Base-by-base conservation (phyloP, 805 yeast species). In the Saccharomycopsis amapae region DNA sequence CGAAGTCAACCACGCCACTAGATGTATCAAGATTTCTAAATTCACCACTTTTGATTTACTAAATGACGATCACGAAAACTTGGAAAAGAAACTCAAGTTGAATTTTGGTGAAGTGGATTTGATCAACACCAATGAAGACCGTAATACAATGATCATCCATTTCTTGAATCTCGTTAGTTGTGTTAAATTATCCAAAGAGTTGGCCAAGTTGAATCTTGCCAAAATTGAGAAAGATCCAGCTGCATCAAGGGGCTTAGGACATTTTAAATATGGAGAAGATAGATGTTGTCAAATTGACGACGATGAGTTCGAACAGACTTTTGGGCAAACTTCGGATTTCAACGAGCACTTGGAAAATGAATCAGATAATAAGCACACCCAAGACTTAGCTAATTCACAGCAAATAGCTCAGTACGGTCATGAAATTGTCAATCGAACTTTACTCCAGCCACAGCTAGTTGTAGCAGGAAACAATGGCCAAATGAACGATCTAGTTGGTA, bases 11-110 rank as follows among this genome's bases (percentile, higher is more conserved):
- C 39, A 45, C 9, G 50, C 54, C 24, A 48, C 52, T 9, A 28
- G 54, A 30, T 42, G 50, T 35, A 15, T 51, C 3, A 48, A 42
- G 20, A 42, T 51, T 15, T 25, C 48, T 5, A 45, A 42, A 4
- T 51, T 34, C 36, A 45, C 52, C 5, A 38, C 20, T 24, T 45
- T 51, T 26, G 26, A 32, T 7, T 36, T 45, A 9, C 39, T 51
- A 19, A 51, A 51, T 28, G 54, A 51, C 38, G 54, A 51, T 32
- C 48, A 45, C 24, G 54, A 45, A 13, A 51, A 51, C 33, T 44
- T 51, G 42, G 54, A 51, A 22, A 51, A 51, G 23, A 48, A 48
- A 28, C 39, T 51, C 5, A 19, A 44, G 10, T 34, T 48, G 13
- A 22, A 36, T 17, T 51, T 34, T 40, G 54, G 52, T 5, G 49